A percentile compares a stretch with the other conserved stretches of the same genome.
Conservation (phyloP, 2,329 filamentous ascomycete species). For the Pseudogymnoascus sp. region DNA sequence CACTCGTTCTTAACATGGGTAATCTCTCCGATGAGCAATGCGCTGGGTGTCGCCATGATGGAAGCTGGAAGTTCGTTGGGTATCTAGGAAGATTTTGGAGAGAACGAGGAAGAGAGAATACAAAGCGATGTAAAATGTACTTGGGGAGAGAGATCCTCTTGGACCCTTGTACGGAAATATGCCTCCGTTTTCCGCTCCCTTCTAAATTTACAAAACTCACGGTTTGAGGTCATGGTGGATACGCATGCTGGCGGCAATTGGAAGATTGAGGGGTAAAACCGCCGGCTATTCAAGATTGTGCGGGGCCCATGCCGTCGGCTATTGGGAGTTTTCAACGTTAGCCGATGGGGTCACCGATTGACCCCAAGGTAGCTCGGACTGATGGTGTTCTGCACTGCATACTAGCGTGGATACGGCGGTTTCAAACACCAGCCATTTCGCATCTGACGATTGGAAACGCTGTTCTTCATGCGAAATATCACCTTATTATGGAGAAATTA, state of each 20-base stretch:
- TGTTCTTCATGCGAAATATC: not conserved
- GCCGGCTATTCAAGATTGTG: not conserved
- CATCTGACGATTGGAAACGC: not conserved
- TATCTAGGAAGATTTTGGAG: not conserved
- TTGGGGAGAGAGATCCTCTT: not conserved
- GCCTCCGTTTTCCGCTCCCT: not conserved
- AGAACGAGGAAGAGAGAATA: not conserved
- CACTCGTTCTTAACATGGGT: constrained; percentile 22
- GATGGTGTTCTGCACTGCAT: too few relatives aligned
- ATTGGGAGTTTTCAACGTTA: not conserved
- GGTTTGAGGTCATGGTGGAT: not conserved
- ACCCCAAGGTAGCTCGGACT: too few relatives aligned
- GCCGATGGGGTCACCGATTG: not conserved
- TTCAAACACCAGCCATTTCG: not conserved
- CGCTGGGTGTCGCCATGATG: not conserved
- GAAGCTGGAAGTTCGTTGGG: not conserved
- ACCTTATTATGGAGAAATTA: not conserved
- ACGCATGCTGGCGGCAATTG: not conserved
- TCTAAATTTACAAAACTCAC: not conserved
- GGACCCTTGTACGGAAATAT: not conserved
- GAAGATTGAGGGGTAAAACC: not conserved
- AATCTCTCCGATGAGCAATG: constrained; percentile 22
- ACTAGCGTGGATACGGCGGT: not conserved
- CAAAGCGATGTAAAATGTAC: not conserved
- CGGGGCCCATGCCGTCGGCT: not conserved